Percentiles rank a stretch among this genome's conserved stretches.
Evolutionary conservation across 306 rosid genomes (phyloP).

Genomic region (Albizia julibrissin): DNA sequence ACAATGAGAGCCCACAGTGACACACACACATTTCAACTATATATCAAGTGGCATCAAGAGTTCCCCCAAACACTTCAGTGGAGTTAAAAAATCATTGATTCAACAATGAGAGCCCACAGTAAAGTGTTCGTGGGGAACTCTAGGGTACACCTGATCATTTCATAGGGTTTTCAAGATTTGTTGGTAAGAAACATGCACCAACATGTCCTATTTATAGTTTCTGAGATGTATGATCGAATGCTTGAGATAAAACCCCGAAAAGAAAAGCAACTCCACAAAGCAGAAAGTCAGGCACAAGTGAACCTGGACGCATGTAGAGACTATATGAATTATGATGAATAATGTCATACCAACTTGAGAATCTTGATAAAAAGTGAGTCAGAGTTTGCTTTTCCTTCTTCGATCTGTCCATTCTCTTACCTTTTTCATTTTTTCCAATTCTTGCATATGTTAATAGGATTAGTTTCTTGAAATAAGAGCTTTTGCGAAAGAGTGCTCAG

Average conservation of each 20-base stretch:
- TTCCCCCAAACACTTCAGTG: no score
- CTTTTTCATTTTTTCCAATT: not conserved
- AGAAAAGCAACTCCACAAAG: not conserved
- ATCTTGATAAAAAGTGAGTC: not conserved
- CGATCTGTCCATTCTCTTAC: not conserved
- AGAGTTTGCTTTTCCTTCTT: not conserved
- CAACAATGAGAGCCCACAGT: not conserved
- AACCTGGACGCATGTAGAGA: not conserved
- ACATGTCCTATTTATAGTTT: not conserved
- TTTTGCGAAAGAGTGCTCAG: no score
- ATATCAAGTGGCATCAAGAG: no score
- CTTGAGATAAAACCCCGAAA: not conserved
- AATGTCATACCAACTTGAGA: not conserved
- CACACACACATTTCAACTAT: no score
- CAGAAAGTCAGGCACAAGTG: not conserved
- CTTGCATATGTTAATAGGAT: no score
- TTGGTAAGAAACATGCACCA: not conserved
- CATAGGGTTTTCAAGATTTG: not conserved
- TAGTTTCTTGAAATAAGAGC: no score
- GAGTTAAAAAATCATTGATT: no score
- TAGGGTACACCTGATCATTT: not conserved
- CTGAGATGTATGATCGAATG: not conserved
- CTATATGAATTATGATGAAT: not conserved
- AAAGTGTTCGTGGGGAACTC: slow-evolving; percentile 29
- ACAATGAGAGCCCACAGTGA: no score